Conservation (phyloP, 2,329 filamentous ascomycete genomes). For the Fusarium sp. region DNA sequence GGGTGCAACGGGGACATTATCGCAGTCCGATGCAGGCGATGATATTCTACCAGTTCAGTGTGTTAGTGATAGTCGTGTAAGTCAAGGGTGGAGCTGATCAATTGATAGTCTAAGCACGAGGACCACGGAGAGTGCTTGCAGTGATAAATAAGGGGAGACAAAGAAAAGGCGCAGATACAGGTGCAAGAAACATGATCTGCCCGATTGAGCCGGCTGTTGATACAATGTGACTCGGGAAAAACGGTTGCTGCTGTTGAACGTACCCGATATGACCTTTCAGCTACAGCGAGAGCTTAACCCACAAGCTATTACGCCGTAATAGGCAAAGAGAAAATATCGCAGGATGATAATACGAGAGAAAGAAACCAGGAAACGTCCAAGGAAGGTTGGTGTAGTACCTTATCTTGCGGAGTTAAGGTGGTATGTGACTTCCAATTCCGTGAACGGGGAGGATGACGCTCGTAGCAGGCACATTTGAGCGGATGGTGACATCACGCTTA, state of each 20-base stretch:
- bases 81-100: background rate
- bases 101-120: background rate
- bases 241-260: background rate
- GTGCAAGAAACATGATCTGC: background rate
- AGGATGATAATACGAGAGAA: background rate
- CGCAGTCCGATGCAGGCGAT: background rate
- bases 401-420: conserved; percentile 26
- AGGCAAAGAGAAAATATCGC: too few relatives aligned
- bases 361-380: background rate
- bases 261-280: conserved; percentile 5
- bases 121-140: background rate
- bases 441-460: conserved; percentile 11
- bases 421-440: conserved; percentile 9
- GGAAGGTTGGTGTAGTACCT: background rate
- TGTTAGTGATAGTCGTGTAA: conserved; percentile 6
- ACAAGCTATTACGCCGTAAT: background rate
- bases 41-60: background rate
- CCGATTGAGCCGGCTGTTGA: background rate
- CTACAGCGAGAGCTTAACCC: background rate
- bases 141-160: background rate
- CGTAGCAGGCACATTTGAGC: background rate
- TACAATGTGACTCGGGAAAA: background rate
- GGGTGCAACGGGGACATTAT: conserved; percentile 38
- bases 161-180: background rate
- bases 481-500: conserved; percentile 29